Base-by-base conservation (phyloP, 2,329 filamentous ascomycete species). In the Monilinia aucupariae region DNA sequence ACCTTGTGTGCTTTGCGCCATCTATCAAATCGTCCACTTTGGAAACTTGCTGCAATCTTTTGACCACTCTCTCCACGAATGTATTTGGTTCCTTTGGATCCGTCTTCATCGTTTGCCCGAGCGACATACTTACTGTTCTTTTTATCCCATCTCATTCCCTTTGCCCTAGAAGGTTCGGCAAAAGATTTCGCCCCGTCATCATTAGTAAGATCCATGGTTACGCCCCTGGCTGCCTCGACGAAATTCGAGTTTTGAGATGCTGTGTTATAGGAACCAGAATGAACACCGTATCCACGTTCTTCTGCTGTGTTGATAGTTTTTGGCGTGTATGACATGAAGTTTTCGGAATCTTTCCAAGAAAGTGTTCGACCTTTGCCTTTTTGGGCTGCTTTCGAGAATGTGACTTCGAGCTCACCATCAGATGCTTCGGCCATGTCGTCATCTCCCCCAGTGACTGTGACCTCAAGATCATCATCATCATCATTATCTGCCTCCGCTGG, bases 261-360 rank as follows among this genome's bases (percentile, higher is more conserved):
- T 25, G 78, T 78, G 60, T 79, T 78, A 68, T 79, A 77, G 12
- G 84, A 85, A 56, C 91, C 91, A 0, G 91, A 90, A 76, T 96
- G 91, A 22, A 99, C 92, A 67, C 92, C 92, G 77, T 99, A 99
- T 15, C 88, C 94, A 61, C 90, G 89, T 74, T 97, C 92, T 77
- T 97, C 93, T 59, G 89, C 90, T 5, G 89, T 81, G 75, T 93
- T 94, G 70, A 85, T 83, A 49, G 86, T 86, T 66, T 89, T 87
- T 0, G 94, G 94, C 1, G 86, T 90, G 80, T 99, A 99, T 12
- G 91, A 90, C 92, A 99, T 97, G 85, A 96, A 99, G 70, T 94
- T 85, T 51, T 97, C 92, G 0, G 87, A 83, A 74, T 97, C 92
- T 73, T 90, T 86, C 82, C 86, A 96, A 52, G 86, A 83, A 15